Evolutionary conservation across 306 rosid genomes (phyloP), one percentile per base, ranked within the genome.

Genomic region (Quillaja saponaria): DNA sequence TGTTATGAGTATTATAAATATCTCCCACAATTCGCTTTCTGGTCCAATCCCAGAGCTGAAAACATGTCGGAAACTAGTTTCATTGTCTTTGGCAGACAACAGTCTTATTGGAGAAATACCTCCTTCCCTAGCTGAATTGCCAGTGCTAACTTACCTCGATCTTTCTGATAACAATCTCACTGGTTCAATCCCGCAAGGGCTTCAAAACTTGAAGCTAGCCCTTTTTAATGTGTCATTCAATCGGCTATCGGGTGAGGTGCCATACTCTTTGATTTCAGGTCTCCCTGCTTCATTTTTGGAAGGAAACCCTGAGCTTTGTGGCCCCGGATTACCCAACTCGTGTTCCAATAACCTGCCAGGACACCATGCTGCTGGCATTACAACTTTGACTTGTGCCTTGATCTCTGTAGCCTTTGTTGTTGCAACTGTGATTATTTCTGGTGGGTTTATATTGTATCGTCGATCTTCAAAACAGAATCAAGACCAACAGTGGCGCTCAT

Each of bases 251-350:
- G 99, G 99, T 33, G 60, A 67, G 52, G 99, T 92, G 42, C 99
- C 99, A 6, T 76, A 71, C 61, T 81, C 95, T 44, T 69, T 92
- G 72, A 80, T 92, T 66, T 86, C 96, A 8, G 96, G 95, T 52
- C 85, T 92, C 2, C 99, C 99, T 6, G 99, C 99, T 42, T 92
- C 99, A 14, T 92, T 82, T 71, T 82, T 92, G 76, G 94, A 92
- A 71, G 99, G 99, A 55, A 92, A 92, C 66, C 83, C 86, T 19
- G 78, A 59, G 57, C 96, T 92, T 41, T 92, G 99, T 55, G 99
- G 99, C 17, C 84, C 87, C 20, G 99, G 96, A 56, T 81, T 89
- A 64, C 80, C 87, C 42, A 73, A 78, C 46, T 69, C 83, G 16
- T 92, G 99, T 71, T 81, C 94, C 54, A 86, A 81, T 57, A 86